A percentile compares a stretch with the other conserved stretches of the same genome.
phyloP scores from a whole-genome alignment of 2,329 filamentous ascomycete genomes.

The Penicillium sumatraense region DNA sequence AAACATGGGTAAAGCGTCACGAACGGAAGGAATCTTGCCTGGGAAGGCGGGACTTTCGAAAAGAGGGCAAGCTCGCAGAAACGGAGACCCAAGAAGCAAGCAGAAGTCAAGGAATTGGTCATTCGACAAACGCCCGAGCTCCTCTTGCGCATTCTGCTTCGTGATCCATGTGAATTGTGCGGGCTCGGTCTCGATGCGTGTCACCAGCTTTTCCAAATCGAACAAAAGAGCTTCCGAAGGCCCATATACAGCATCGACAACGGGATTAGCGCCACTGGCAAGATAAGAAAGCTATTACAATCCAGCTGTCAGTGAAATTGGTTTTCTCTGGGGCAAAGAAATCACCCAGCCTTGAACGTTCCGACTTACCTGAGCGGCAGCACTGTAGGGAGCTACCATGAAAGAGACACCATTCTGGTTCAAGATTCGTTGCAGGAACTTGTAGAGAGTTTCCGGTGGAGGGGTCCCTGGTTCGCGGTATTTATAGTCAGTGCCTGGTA shows the following conservation, averaged over 20 bases:
- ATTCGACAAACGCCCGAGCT: conserved; percentile 66
- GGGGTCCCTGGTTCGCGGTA: conserved; percentile 63
- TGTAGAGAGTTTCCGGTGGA: conserved; percentile 72
- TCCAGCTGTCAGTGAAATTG: not conserved
- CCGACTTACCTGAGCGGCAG: conserved; percentile 74
- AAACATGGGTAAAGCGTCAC: conserved; percentile 78
- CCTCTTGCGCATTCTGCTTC: conserved; percentile 72
- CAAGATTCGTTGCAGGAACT: conserved; percentile 76
- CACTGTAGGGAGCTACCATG: conserved; percentile 83
- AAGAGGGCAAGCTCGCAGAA: conserved; percentile 78
- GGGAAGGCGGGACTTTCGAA: conserved; percentile 67
- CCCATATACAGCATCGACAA: conserved; percentile 76
- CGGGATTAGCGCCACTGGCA: conserved; percentile 69
- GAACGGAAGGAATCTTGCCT: conserved; percentile 64
- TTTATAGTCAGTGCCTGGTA: conserved; percentile 32
- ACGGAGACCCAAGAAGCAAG: conserved; percentile 80
- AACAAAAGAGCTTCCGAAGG: conserved; percentile 85
- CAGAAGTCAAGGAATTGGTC: conserved; percentile 82
- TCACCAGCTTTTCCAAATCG: conserved; percentile 77
- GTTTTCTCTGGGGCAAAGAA: not conserved
- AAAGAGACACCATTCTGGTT: conserved; percentile 72
- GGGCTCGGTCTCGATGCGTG: conserved; percentile 57
- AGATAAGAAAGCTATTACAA: conserved; percentile 69
- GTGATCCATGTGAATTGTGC: conserved; percentile 66
- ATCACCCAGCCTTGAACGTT: not conserved